Conservation (phyloP, 2,329 filamentous ascomycete species). For the Gaeumannomyces sp. region DNA sequence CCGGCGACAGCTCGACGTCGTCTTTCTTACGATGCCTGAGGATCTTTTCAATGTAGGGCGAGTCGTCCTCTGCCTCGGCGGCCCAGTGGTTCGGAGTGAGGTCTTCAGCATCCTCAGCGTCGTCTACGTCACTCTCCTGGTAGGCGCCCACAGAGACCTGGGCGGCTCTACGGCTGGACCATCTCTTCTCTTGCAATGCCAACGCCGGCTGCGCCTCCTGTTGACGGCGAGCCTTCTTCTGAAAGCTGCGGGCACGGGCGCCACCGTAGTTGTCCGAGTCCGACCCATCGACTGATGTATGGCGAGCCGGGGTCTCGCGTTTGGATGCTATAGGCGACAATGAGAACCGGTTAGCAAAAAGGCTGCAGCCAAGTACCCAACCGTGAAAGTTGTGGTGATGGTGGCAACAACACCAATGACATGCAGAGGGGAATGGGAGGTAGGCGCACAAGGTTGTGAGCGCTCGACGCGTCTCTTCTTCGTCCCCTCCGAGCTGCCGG, state of each 20-base stretch:
- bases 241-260: slow-evolving; percentile 59
- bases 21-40: slow-evolving; percentile 79
- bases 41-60: slow-evolving; percentile 84
- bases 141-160: slow-evolving; percentile 60
- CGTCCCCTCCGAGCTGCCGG: slow-evolving; percentile 49
- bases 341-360: background rate
- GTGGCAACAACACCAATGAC: background rate
- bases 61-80: slow-evolving; percentile 65
- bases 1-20: slow-evolving; percentile 51
- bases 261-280: slow-evolving; percentile 76
- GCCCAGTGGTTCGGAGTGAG: slow-evolving; percentile 65
- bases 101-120: slow-evolving; percentile 61
- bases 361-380: background rate
- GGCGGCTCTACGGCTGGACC: slow-evolving; percentile 80
- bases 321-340: slow-evolving; percentile 45
- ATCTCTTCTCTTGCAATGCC: slow-evolving; percentile 74
- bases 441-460: slow-evolving; percentile 53
- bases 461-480: slow-evolving; percentile 65
- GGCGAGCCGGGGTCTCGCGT: slow-evolving; percentile 47
- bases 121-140: slow-evolving; percentile 60
- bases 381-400: background rate
- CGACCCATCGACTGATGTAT: slow-evolving; percentile 53
- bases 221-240: slow-evolving; percentile 73
- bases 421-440: slow-evolving; percentile 10
- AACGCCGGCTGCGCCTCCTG: slow-evolving; percentile 61